Evolutionary conservation across 768 basidiomycete genomes (phyloP), one percentile per base, ranked within the genome.

Genomic region (Leucosporidium yakuticum): DNA sequence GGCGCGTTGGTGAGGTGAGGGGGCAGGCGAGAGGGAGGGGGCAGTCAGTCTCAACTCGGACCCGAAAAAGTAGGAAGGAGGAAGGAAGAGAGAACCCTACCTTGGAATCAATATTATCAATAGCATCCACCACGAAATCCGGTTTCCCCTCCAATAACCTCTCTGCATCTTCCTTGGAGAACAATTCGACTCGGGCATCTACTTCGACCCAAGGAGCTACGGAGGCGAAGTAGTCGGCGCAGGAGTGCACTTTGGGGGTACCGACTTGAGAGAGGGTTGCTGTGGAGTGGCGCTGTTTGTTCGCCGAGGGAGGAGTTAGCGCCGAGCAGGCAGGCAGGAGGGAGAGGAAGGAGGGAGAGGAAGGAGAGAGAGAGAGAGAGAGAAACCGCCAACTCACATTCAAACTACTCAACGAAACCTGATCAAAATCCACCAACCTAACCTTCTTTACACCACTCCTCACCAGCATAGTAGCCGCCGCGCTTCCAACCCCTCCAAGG

Each of bases 41-140:
- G 34, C 53, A 27, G 53, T 25, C n/a, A 14, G 23, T 7, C 53
- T 23, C n/a, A 6, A 15, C 53, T 4, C 8, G 23, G 50, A 8
- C 8, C 23, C n/a, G 25, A 49, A 8, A 27, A n/a, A 54, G 21
- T n/a, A 15, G 25, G 15, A n/a, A 36, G 12, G 34, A 6, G 39
- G 39, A 44, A 15, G 17, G 25, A 55, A 17, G 23, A 61, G 25
- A 14, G 47, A 51, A 19, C 59, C 67, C 11, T 4, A 76, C 80
- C 77, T 99, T 98, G 0, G 95, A 95, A 57, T 89, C 85, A 69
- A 98, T 95, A 76, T 99, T 98, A 79, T 98, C 95, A 67, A 98
- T 99, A 8, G 93, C 93, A 78, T 99, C 95, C 86, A 99, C 84
- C 27, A 98, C 95, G 90, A 93, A 99, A 75, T 97, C 92, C 1